Conservation (phyloP, 2,329 filamentous ascomycete species). For the Cadophora malorum region DNA sequence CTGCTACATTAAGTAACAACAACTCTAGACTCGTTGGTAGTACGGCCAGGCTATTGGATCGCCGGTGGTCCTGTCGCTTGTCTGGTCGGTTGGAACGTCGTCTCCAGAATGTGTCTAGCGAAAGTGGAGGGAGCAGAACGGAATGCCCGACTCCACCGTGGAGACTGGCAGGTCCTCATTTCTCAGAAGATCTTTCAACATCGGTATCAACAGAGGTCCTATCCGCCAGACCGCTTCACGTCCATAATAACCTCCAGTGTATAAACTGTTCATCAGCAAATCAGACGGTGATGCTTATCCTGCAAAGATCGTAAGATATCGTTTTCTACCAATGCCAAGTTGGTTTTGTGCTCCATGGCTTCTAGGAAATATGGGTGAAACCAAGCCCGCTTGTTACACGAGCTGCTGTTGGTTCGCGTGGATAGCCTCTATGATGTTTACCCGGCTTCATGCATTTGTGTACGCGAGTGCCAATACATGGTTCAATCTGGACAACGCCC, state of each 20-base stretch:
- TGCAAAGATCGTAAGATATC: neutral
- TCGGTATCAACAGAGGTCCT: no score
- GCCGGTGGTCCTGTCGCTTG: neutral
- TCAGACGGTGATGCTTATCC: neutral
- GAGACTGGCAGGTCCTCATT: neutral
- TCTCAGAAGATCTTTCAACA: no score
- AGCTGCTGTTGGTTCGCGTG: neutral
- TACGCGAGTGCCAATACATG: no score
- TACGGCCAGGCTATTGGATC: constrained; percentile 21
- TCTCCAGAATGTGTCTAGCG: constrained; percentile 18
- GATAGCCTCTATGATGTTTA: neutral
- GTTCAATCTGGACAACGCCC: no score
- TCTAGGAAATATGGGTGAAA: neutral
- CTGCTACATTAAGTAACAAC: constrained; percentile 18
- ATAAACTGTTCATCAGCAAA: no score
- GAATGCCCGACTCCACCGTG: neutral
- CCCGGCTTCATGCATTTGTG: no score
- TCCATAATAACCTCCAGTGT: no score
- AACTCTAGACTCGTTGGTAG: constrained; percentile 13
- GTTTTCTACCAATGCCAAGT: neutral
- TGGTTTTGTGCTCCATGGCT: neutral
- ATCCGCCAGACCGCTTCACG: no score
- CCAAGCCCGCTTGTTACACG: neutral
- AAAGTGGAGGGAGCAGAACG: constrained; percentile 9
- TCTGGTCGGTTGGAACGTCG: constrained; percentile 1